Base-by-base conservation (phyloP, 2,329 filamentous ascomycete genomes). In the Aspergillus tubingensis region DNA sequence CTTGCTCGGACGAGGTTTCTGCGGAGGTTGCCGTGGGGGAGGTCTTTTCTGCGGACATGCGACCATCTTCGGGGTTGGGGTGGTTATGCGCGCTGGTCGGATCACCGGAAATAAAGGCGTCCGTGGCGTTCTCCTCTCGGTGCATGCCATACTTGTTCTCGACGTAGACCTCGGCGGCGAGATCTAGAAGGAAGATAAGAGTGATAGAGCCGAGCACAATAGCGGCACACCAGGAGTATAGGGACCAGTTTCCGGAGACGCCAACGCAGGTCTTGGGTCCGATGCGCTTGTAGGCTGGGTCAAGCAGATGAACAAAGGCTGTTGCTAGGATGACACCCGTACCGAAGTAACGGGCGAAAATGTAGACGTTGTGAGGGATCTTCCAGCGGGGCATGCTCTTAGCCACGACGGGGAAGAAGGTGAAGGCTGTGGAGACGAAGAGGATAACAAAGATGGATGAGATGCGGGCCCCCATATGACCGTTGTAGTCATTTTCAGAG, bases 141-240 rank as follows among this genome's bases (percentile, higher is more conserved):
- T 72, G 64, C 56, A 77, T 66, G 57, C 74, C 78, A 58, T 83
- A 83, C 55, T 80, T 82, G 47, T 75, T 74, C 65, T 83, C 76
- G 17, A 83, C 79, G 58, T 82, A 84, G 27, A 80, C 75, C 64
- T 85, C 82, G 2, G 81, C 81, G 13, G 72, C 72, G 43, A 83
- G 80, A 67, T 85, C 83, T 10, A 63, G 41, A 2, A 63, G 61
- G 52, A 63, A 63, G 44, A 63, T 57, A 8, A 36, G 23, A 30
- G 57, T 55, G 4, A 58, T 50, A 11, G 61, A 58, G 11, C 44
- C 23, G 10, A 63, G 61, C 21, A 61, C 58, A 23, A 63, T 63
- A 30, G 55, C 61, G 2, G 61, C 54, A 17, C 58, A 61, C 61
- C 61, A 63, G 8, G 61, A 63, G 47, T 63, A 63, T 21, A 56